phyloP scores from a whole-genome alignment of 1,139 yeast genomes.

The Suhomyces wounanorum region DNA sequence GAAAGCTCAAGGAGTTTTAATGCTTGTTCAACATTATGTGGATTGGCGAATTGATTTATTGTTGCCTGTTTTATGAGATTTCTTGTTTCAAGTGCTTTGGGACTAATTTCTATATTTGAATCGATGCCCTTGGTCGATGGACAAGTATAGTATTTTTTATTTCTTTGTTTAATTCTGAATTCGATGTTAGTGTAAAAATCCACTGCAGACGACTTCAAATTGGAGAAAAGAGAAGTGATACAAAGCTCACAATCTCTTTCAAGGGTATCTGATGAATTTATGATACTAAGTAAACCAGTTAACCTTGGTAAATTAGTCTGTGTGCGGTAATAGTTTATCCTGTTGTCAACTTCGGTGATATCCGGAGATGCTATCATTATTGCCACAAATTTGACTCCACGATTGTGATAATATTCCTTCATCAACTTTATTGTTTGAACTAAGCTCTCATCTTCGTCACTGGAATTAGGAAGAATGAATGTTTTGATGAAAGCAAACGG shows the following conservation, averaged over 20 bases:
- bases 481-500: conserved; percentile 39
- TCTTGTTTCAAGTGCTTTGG: conserved; percentile 43
- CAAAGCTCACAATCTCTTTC: conserved; percentile 34
- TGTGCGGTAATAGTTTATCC: conserved; percentile 30
- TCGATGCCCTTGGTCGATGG: conserved; percentile 31
- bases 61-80: conserved; percentile 42
- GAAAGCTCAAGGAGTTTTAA: conserved; percentile 35
- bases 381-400: conserved; percentile 31
- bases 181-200: conserved; percentile 42
- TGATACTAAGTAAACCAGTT: conserved; percentile 33
- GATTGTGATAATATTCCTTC: conserved; percentile 20
- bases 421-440: conserved; percentile 22
- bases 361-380: conserved; percentile 26
- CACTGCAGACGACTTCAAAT: conserved; percentile 30
- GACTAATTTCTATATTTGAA: conserved; percentile 37
- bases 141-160: conserved; percentile 40
- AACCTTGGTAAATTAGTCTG: conserved; percentile 33
- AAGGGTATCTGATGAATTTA: conserved; percentile 16
- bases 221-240: conserved; percentile 32
- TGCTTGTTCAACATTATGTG: conserved; percentile 37
- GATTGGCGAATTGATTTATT: conserved; percentile 35
- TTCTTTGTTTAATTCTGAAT: conserved; percentile 35
- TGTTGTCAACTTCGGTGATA: conserved; percentile 19
- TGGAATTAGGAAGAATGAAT: conserved; percentile 20
- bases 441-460: conserved; percentile 20